Base-by-base conservation (phyloP, 768 basidiomycete species). In the Suillus alpinus region DNA sequence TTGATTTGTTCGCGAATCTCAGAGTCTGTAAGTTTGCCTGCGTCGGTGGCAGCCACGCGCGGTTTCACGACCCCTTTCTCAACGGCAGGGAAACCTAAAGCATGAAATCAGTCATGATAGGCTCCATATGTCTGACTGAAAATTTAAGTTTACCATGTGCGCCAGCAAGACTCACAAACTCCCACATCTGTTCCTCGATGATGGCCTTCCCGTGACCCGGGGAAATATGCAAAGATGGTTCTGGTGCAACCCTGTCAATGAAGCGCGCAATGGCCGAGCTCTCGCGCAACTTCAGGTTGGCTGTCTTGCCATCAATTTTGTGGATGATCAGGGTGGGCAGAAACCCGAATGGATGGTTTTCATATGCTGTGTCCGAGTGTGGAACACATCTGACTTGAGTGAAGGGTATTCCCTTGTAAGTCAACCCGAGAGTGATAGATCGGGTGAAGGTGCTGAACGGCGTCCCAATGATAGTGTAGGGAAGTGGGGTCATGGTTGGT, bases 361-460 rank as follows among this genome's bases (percentile, higher is more conserved):
- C 62, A 47, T 69, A 65, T 29, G 72, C 72, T 31, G 41, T 64
- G 18, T 72, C 69, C 2, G 72, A 72, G 62, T 73, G 72, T 0
- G 73, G 72, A 5, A 60, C 51, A 26, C 65, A 67, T 12, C 60
- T 57, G 50, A 70, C 59, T 43, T 73, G 72, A 47, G 69, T 56
- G 37, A 73, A 73, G 20, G 67, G 2, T 16, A 73, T 43, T 18
- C 63, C 61, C 53, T 75, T 73, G 65, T 73, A 62, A 20, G 57
- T 64, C 46, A 73, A 63, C 1, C 47, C 73, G 32, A 73, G 72
- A 0, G 72, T 75, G 52, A 73, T 65, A 36, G 73, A 40, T 18
- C 72, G 72, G 8, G 72, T 73, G 46, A 72, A 73, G 1, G 73
- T 73, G 55, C 73, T 75, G 44, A 66, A 73, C 14, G 72, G 73